Evolutionary conservation across 768 basidiomycete genomes (phyloP).

Genomic region (Amylocystis lapponica): DNA sequence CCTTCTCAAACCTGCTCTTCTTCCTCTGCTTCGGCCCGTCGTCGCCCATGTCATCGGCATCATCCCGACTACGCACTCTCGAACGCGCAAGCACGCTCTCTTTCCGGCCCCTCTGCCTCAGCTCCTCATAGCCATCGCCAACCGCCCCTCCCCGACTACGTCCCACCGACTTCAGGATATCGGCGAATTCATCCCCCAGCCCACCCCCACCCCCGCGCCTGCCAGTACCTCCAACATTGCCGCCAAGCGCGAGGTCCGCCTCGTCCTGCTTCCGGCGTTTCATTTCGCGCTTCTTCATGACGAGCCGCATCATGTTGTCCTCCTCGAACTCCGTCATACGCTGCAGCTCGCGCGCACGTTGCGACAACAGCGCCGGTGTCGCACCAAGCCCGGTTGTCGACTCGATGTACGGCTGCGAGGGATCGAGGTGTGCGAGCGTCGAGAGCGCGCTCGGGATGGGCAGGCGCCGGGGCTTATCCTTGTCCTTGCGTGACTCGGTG

Average conservation of each 20-base stretch:
- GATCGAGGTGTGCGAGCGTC: slow-evolving; percentile 44
- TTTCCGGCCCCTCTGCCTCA: slow-evolving; percentile 65
- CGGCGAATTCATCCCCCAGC: slow-evolving; percentile 80
- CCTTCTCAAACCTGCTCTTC: slow-evolving; percentile 39
- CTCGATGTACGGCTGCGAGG: slow-evolving; percentile 62
- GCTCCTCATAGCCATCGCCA: slow-evolving; percentile 78
- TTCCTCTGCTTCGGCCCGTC: slow-evolving; percentile 31
- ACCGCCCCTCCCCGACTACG: slow-evolving; percentile 34
- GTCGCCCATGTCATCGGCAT: slow-evolving; percentile 23
- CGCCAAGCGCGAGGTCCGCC: slow-evolving; percentile 82
- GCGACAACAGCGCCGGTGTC: slow-evolving; percentile 51
- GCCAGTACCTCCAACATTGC: slow-evolving; percentile 40
- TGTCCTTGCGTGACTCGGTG: slow-evolving; percentile 42
- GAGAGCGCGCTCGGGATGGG: slow-evolving; percentile 62
- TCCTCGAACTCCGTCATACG: slow-evolving; percentile 88
- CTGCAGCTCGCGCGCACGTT: slow-evolving; percentile 73
- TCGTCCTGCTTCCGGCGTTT: slow-evolving; percentile 72
- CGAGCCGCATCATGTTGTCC: slow-evolving; percentile 85
- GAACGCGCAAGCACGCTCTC: slow-evolving; percentile 55
- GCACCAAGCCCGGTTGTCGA: slow-evolving; percentile 68
- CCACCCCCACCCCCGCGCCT: slow-evolving; percentile 62
- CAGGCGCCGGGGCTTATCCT: slow-evolving; percentile 40
- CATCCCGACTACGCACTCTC: slow-evolving; percentile 31
- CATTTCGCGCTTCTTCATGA: slow-evolving; percentile 86
- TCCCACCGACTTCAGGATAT: slow-evolving; percentile 62